Evolutionary conservation across 768 basidiomycete genomes (phyloP), one percentile per base, ranked within the genome.

Genomic region (Suillus clintonianus): DNA sequence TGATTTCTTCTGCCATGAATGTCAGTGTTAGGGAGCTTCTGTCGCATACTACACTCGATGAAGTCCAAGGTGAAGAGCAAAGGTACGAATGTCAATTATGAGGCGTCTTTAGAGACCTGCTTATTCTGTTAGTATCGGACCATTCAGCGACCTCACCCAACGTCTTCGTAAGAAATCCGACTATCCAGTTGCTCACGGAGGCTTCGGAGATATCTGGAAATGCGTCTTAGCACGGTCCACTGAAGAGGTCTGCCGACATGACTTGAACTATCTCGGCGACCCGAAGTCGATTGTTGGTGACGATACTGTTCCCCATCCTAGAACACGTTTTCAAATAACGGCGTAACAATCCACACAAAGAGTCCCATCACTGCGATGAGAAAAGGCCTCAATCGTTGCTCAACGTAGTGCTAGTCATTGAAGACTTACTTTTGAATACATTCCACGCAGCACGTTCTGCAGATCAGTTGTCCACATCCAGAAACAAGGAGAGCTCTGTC

Each of bases 381-480:
- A 8, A 24, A 50, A 45, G 22, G 11, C 2, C 53, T 47, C 24
- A 34, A 65, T 37, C 51, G 56, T 61, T 14, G 9, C 8, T 32
- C 42, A 17, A 5, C 5, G 5, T 32, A 54, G 57, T 5, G 27
- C 32, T 15, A 45, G 32, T 8, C 11, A 69, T 57, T 39, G 17
- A 42, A 41, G 45, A 64, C 79, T 68, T 60, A 80, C 78, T 77
- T 76, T 57, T 65, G 62, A 3, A 73, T 67, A 58, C 72, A 78
- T 66, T 79, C 78, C 41, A 78, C 61, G 30, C 76, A 78, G 42
- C 78, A 79, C 37, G 69, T 68, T n/a, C 72, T 68, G 59, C 78
- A 79, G 32, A 79, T 69, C 50, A 67, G 63, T 32, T 76, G 74
- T 59, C 76, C 79, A 61, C 78, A 79, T 14, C 78, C 78, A 1